Evolutionary conservation across 2,329 filamentous ascomycete species (phyloP).

Genomic region (Fusarium sp.): DNA sequence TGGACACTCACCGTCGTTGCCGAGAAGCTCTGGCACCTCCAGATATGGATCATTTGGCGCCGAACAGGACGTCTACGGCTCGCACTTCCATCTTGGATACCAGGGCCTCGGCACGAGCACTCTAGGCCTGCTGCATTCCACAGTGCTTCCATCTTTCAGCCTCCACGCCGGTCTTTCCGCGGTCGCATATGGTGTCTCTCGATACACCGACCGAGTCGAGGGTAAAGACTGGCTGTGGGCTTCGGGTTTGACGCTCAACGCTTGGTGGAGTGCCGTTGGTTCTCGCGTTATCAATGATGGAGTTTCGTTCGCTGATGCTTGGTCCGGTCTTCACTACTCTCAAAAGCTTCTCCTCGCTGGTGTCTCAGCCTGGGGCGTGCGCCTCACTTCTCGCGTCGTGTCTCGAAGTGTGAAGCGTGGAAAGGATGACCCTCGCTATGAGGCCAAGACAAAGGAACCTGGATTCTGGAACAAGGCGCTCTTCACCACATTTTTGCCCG

Average conservation of each 20-base stretch:
- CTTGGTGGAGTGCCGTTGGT: constrained; percentile 32
- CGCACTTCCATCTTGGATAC: constrained; percentile 25
- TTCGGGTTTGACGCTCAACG: constrained; percentile 26
- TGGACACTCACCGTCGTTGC: neutral
- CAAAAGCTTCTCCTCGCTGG: constrained; percentile 21
- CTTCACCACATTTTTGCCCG: constrained; percentile 11
- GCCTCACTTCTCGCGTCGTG: constrained; percentile 5
- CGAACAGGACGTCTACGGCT: constrained; percentile 22
- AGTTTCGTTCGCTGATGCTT: constrained; percentile 4
- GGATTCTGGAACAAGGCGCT: constrained; percentile 19
- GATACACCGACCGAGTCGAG: constrained; percentile 15
- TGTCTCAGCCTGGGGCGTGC: constrained; percentile 14
- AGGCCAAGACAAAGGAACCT: constrained; percentile 1
- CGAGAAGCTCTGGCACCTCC: neutral
- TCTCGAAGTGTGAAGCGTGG: constrained; percentile 23
- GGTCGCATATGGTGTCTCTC: constrained; percentile 16
- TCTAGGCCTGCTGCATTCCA: constrained; percentile 16
- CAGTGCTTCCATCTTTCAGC: constrained; percentile 18
- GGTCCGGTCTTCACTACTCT: constrained; percentile 5
- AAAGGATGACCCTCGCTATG: constrained; percentile 19
- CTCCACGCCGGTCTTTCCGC: constrained; percentile 14
- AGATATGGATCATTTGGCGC: neutral
- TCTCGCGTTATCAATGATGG: constrained; percentile 6
- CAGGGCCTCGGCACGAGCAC: constrained; percentile 16
- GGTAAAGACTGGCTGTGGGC: constrained; percentile 30